A percentile compares a stretch with the other conserved stretches of the same genome.
phyloP scores from a whole-genome alignment of 257 asterid genomes.

The Nicotiana otophora region DNA sequence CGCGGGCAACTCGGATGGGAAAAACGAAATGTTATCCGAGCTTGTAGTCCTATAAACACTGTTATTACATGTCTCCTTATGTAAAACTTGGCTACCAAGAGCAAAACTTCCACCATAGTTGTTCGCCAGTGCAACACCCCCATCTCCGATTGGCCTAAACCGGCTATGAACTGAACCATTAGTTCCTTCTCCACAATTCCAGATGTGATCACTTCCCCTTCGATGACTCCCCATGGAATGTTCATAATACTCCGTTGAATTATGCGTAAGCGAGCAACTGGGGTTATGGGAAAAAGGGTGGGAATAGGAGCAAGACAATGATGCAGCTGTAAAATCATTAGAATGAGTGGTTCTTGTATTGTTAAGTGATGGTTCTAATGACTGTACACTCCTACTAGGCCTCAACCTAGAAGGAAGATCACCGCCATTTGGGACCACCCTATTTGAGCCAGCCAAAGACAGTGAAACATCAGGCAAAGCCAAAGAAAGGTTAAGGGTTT shows the following conservation, averaged over 20 bases:
- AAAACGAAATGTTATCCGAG: slow-evolving; percentile 68
- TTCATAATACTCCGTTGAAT: slow-evolving; percentile 69
- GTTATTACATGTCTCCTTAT: slow-evolving; percentile 48
- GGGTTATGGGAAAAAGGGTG: slow-evolving; percentile 71
- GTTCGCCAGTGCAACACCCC: slow-evolving; percentile 58
- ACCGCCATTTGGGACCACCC: not conserved
- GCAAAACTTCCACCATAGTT: slow-evolving; percentile 46
- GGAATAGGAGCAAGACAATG: slow-evolving; percentile 70
- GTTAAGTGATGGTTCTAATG: slow-evolving; percentile 56
- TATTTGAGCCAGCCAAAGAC: slow-evolving; percentile 12
- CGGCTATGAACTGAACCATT: slow-evolving; percentile 96
- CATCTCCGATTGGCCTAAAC: slow-evolving; percentile 86
- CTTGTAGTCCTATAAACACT: slow-evolving; percentile 46
- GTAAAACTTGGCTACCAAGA: slow-evolving; percentile 30
- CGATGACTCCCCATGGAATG: slow-evolving; percentile 60
- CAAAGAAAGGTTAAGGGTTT: slow-evolving; percentile 79
- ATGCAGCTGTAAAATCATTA: slow-evolving; percentile 52
- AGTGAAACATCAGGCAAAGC: slow-evolving; percentile 56
- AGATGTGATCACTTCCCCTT: slow-evolving; percentile 61
- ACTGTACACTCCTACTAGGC: slow-evolving; percentile 66
- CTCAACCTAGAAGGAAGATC: slow-evolving; percentile 24
- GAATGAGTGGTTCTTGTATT: slow-evolving; percentile 49
- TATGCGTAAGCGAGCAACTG: slow-evolving; percentile 81
- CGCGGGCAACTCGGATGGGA: slow-evolving; percentile 90
- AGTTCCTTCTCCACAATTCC: slow-evolving; percentile 98